These are phyloP conservation scores for Ogataea pini DNA, from an alignment of 805 yeast species.

Conservation along the genomic window DNA sequence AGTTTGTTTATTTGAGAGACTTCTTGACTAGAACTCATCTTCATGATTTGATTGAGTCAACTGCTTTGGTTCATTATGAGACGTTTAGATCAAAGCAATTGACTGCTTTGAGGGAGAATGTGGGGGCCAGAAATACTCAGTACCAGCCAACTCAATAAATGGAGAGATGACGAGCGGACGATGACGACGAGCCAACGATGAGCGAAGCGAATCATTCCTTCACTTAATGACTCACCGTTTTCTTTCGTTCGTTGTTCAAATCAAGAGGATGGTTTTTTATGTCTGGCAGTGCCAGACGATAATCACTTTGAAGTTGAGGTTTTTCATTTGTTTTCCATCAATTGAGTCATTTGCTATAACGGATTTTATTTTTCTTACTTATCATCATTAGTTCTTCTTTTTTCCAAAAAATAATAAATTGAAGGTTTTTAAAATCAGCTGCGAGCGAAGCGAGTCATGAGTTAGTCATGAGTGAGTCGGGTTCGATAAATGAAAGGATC, in stretches of 20 bases:
- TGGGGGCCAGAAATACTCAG: slow-evolving; percentile 45
- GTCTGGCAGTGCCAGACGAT: no score
- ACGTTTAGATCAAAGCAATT: slow-evolving; percentile 91
- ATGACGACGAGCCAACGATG: background rate
- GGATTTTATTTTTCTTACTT: background rate
- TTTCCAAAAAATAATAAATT: background rate
- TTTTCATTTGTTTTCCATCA: background rate
- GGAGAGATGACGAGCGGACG: background rate
- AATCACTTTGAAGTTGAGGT: no score
- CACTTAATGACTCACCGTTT: no score
- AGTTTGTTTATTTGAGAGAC: slow-evolving; percentile 90
- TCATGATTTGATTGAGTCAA: slow-evolving; percentile 93
- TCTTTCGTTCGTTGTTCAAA: no score
- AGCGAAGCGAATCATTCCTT: no score
- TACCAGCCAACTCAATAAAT: slow-evolving; percentile 22
- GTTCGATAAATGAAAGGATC: no score
- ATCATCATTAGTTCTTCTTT: background rate
- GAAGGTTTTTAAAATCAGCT: background rate
- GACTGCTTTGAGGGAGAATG: slow-evolving; percentile 89
- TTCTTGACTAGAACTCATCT: slow-evolving; percentile 93
- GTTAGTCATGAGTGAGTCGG: no score
- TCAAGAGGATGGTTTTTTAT: no score
- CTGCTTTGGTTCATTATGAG: slow-evolving; percentile 87
- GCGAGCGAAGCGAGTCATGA: background rate
- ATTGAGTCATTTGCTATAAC: background rate